Base-by-base conservation (phyloP, 495 filamentous ascomycete species). In the Xylaria grammica region DNA sequence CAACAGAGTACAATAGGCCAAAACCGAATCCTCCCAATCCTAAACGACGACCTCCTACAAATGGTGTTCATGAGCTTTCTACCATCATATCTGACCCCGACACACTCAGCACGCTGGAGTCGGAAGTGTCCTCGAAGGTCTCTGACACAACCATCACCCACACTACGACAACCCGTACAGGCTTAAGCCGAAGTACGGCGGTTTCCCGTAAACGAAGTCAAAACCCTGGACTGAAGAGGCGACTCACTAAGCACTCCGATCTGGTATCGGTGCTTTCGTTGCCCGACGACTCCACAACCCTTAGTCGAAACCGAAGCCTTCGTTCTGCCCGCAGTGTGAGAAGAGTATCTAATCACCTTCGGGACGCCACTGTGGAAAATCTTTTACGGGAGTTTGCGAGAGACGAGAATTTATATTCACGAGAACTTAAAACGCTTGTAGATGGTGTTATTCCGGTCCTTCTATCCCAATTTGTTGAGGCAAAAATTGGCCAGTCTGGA, bases 371-470 rank as follows among this genome's bases (percentile, higher is more conserved):
- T 4, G 78, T 93, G 13, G 78, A 80, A 19, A 92, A 92, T 62
- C 72, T 99, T 26, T 84, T 99, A 75, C 81, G 85, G 45, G 94
- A 97, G 69, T 84, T 99, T 60, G 82, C 85, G 15, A 82, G 87
- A 5, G 96, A 98, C 64, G 96, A 99, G 75, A 78, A 85, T 20
- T 93, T 95, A 69, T 99, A 98, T 73, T 90, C 89, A 79, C 90
- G 94, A 26, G 95, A 99, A 72, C 83, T 99, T 11, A 93, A 91
- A 63, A 97, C 95, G 19, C 78, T 99, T 24, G 94, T 98, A 11
- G 96, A 96, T 65, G 96, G 96, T 56, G 95, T 99, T 19, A 91
- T 99, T 58, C 96, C 95, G 9, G 96, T 98, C 9, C 85, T 99
- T 2, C 78, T 98, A 57, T 90, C 84, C 10, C 93, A 93, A 65